These are phyloP conservation scores for Mallotus nudiflorus DNA, from an alignment of 345 rosid genomes.

Conservation along the genomic window DNA sequence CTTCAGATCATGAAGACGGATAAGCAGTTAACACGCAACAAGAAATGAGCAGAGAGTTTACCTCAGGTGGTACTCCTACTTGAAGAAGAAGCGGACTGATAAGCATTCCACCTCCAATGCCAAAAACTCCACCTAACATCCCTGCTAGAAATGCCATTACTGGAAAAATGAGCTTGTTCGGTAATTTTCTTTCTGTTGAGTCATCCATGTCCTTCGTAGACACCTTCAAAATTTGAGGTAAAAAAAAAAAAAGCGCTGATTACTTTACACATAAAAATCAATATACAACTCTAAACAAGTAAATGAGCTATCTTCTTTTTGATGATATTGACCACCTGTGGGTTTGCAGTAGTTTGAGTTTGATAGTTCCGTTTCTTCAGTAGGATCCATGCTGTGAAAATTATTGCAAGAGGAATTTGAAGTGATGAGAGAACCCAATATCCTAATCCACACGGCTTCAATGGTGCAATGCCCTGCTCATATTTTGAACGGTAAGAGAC, in stretches of 20 bases:
- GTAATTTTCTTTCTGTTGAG: slow-evolving; percentile 18
- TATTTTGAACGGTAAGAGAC: slow-evolving; percentile 7
- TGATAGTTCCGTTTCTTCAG: slow-evolving; percentile 37
- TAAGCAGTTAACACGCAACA: too few species aligned
- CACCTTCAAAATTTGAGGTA: not conserved
- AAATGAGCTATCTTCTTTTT: not conserved
- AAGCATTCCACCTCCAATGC: slow-evolving; percentile 94
- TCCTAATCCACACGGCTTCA: slow-evolving; percentile 62
- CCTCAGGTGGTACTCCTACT: slow-evolving; percentile 75
- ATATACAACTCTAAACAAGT: too few species aligned
- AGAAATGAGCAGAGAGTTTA: slow-evolving; percentile 18
- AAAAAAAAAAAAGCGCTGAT: not conserved
- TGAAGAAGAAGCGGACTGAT: slow-evolving; percentile 89
- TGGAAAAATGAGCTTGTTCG: slow-evolving; percentile 55
- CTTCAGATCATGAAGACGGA: not conserved
- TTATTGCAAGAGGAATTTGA: slow-evolving; percentile 76
- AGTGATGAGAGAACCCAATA: slow-evolving; percentile 70
- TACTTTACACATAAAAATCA: not conserved
- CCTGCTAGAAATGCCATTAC: slow-evolving; percentile 79
- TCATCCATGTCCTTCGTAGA: slow-evolving; percentile 43
- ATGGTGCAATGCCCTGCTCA: slow-evolving; percentile 57
- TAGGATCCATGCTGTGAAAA: slow-evolving; percentile 64
- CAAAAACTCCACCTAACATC: slow-evolving; percentile 76
- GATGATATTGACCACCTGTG: slow-evolving; percentile 25
- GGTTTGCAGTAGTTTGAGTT: slow-evolving; percentile 29